Evolutionary conservation across 257 asterid species (phyloP).

Genomic region (Lavandula angustifolia): DNA sequence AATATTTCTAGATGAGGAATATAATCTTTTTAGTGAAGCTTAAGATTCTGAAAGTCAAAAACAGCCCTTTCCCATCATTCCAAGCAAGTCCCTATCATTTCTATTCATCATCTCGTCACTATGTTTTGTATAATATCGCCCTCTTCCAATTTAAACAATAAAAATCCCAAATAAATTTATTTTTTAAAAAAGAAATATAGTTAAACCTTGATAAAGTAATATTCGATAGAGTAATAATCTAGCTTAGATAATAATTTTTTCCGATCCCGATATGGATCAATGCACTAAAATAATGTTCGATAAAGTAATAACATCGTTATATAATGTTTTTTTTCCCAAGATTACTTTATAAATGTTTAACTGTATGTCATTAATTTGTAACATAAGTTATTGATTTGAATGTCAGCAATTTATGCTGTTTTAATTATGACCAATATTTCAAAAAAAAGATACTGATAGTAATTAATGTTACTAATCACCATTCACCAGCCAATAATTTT

Average conservation of each 20-base stretch:
- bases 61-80: constrained; percentile 43
- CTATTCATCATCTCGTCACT: constrained; percentile 17
- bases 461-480: too few relatives aligned
- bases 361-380: not conserved
- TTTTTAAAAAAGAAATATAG: too few relatives aligned
- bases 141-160: constrained; percentile 2
- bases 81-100: constrained; percentile 36
- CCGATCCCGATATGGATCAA: too few relatives aligned
- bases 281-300: too few relatives aligned
- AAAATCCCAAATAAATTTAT: not conserved
- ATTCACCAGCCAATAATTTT: too few relatives aligned
- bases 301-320: too few relatives aligned
- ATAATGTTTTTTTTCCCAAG: not conserved
- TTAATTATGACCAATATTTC: not conserved
- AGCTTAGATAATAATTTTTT: too few relatives aligned
- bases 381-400: not conserved
- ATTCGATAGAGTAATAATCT: too few relatives aligned
- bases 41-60: constrained; percentile 40
- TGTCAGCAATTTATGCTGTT: not conserved
- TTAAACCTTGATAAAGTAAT: too few relatives aligned
- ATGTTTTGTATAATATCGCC: not conserved
- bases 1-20: not conserved
- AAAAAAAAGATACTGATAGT: not conserved
- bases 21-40: constrained; percentile 32
- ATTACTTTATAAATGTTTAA: not conserved